Conservation (phyloP, 2,329 filamentous ascomycete genomes). For the Alternaria ethzedia region DNA sequence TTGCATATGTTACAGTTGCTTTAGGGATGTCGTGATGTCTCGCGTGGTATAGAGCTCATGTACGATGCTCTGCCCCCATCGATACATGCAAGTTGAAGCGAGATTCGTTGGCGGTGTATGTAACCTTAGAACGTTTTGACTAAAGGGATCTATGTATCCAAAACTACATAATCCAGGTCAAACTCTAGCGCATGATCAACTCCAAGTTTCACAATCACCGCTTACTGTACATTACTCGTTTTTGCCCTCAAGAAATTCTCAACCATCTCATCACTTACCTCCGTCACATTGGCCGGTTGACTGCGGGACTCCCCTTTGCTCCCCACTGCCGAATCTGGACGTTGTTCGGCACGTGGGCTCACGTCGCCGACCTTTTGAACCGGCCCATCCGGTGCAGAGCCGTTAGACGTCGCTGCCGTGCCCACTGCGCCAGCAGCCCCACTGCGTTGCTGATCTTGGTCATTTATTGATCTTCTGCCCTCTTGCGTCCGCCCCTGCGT, state of each 20-base stretch:
- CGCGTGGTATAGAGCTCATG: neutral
- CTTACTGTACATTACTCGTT: slow-evolving; percentile 16
- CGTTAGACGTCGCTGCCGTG: neutral
- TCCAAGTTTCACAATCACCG: neutral
- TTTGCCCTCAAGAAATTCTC: slow-evolving; percentile 30
- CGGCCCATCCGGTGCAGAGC: neutral
- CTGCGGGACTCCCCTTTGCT: neutral
- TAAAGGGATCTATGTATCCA: neutral
- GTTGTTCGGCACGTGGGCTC: neutral
- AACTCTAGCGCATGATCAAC: neutral
- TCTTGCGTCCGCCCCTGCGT: neutral
- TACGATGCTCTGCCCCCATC: neutral
- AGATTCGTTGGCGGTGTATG: neutral
- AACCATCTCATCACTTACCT: slow-evolving; percentile 24
- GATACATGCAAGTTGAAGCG: neutral
- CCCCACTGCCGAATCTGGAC: neutral
- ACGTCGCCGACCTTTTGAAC: neutral
- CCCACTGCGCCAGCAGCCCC: neutral
- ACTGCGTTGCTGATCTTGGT: neutral
- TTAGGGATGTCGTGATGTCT: neutral
- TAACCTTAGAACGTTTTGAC: neutral
- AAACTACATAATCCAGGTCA: neutral
- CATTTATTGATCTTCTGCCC: neutral
- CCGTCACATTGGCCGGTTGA: neutral
- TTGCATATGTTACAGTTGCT: neutral